Base-by-base conservation (phyloP, 2,329 filamentous ascomycete species). In the Ceratocystiopsis sp. region DNA sequence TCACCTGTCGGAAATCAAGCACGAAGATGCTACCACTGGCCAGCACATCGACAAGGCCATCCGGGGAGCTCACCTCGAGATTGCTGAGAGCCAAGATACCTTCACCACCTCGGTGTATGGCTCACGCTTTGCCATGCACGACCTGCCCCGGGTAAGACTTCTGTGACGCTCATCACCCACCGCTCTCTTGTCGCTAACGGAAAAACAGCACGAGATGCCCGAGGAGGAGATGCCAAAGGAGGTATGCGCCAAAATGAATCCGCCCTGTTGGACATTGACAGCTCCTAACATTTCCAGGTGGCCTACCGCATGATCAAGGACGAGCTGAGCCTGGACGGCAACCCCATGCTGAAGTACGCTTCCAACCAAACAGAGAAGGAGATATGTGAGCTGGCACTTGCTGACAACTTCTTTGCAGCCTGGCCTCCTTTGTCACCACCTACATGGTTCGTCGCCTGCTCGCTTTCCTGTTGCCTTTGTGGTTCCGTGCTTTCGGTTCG, bases 271-370 rank as follows among this genome's bases (percentile, higher is more conserved):
- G 25, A 29, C 25, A 29, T 7, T 9, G 25, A 2, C 25, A 29
- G 25, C 25, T 29, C 25, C 38, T 39, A 34, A 34, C 8, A 15
- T 13, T 34, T 15, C 18, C 18, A 46, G 45, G 74, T 94, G 42
- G 89, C 89, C n/a, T 94, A 95, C 61, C 80, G 86, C 40, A 82
- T 95, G 83, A 95, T 95, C 69, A 89, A 85, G 67, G 89, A 95
- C 59, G 84, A 94, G 57, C 68, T 95, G 50, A 91, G 83, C 50
- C 68, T 95, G 42, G 89, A 96, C 58, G 86, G 86, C 44, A 93
- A 89, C 53, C 85, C 86, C 10, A 89, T 86, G 69, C 71, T 93
- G 49, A 84, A 80, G 78, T 83, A 63, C 52, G 69, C 19, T 21
- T 56, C 13, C 7, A 8, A 29, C 2, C 25, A 29, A 7, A 6